These are phyloP conservation scores for Penicillium silybi DNA, from an alignment of 495 filamentous ascomycete species.

Conservation along the genomic window DNA sequence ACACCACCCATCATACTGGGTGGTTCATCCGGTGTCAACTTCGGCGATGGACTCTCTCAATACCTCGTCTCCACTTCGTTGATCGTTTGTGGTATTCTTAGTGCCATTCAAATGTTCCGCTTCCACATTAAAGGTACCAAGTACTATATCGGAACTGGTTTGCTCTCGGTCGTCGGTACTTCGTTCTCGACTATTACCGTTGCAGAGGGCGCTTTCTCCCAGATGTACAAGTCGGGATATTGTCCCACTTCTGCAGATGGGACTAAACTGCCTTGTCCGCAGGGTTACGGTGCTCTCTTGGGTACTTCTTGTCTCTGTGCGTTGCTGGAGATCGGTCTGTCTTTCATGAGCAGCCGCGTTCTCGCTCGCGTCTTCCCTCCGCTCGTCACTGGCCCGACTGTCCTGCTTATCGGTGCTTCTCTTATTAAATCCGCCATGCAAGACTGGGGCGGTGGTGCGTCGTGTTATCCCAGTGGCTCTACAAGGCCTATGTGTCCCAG, in stretches of 20 bases:
- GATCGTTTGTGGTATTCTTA: slow-evolving; percentile 80
- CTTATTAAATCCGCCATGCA: slow-evolving; percentile 75
- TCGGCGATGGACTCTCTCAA: slow-evolving; percentile 55
- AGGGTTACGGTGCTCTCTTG: slow-evolving; percentile 80
- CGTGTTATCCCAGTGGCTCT: slow-evolving; percentile 54
- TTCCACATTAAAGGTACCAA: slow-evolving; percentile 76
- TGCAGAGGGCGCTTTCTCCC: slow-evolving; percentile 67
- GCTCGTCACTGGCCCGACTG: slow-evolving; percentile 81
- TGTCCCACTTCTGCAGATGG: slow-evolving; percentile 65
- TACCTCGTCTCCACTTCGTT: slow-evolving; percentile 89
- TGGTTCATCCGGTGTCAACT: slow-evolving; percentile 61
- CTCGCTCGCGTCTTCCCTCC: slow-evolving; percentile 82
- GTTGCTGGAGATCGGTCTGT: slow-evolving; percentile 41
- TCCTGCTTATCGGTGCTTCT: slow-evolving; percentile 71
- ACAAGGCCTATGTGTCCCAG: slow-evolving; percentile 63
- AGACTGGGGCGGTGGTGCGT: slow-evolving; percentile 79
- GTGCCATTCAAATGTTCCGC: slow-evolving; percentile 77
- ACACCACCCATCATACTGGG: slow-evolving; percentile 77
- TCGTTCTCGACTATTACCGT: slow-evolving; percentile 87
- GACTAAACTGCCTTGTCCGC: slow-evolving; percentile 69
- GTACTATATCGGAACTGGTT: slow-evolving; percentile 82
- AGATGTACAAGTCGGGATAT: slow-evolving; percentile 82
- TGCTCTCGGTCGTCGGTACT: slow-evolving; percentile 85
- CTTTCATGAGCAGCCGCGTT: slow-evolving; percentile 56
- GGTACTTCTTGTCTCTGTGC: slow-evolving; percentile 63